Evolutionary conservation across 75 land plant genomes (phyloP), one percentile per base, ranked within the genome.

Genomic region (Selaginella moellendorffii): DNA sequence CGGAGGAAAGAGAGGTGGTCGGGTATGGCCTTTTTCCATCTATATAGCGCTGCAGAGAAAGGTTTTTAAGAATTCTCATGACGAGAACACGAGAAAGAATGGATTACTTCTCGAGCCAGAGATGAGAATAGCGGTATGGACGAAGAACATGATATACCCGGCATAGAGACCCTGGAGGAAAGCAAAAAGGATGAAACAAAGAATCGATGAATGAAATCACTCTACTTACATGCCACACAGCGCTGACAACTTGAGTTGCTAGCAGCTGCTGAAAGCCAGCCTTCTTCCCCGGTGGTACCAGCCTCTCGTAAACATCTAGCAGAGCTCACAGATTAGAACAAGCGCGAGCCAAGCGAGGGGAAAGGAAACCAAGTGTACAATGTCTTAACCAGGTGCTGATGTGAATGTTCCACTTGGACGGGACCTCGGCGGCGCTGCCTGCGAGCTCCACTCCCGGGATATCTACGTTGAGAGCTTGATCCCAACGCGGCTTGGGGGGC

Each of bases 351-450:
- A 36, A 36, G 14, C 46, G 5, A 36, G 14, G 5, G 14, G 14
- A 5, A 14, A 36, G 46, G 14, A 36, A 36, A 5, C 5, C n/a
- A n/a, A n/a, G n/a, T 83, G 76, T 68, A 92, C 98, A 92, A 54
- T 86, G 71, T 17, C 99, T 85, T 21, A 95, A 76, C 99, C 99
- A 95, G 18, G 90, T 84, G 86, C 99, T 90, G 64, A 90, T 91
- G 79, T 84, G 87, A 53, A 95, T 95, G 74, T 95, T 95, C 99
- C 99, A 95, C 2, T 73, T 78, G 69, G 79, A 65, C n/a, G 99
- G 97, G 56, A 90, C 20, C 53, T 78, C 74, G 30, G 78, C 96
- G 22, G 85, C 67, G 78, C 99, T 95, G 28, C 73, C 84, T 27
- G 88, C 97, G 36, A 95, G 68, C 70, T 95, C 99, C 65, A 90